phyloP scores from a whole-genome alignment of 2,329 filamentous ascomycete species.

The Colletotrichum abscissum region DNA sequence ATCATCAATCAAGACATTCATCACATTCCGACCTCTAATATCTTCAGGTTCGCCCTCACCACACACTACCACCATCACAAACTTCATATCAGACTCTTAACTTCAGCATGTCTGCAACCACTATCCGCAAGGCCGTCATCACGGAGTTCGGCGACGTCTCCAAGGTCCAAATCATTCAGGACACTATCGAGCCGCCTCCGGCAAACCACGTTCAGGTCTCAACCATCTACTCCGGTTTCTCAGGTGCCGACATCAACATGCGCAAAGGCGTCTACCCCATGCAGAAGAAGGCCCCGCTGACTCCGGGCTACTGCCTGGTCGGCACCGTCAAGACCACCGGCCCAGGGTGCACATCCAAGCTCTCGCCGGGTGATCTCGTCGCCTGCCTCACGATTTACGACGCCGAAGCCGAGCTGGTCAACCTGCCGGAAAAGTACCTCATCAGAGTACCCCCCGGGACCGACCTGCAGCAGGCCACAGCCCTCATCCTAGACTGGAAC shows the following conservation, averaged over 20 bases:
- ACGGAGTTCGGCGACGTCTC: slow-evolving; percentile 53
- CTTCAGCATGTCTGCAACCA: slow-evolving; percentile 26
- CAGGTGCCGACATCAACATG: slow-evolving; percentile 61
- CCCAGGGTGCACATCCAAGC: slow-evolving; percentile 41
- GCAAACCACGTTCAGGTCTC: slow-evolving; percentile 58
- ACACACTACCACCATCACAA: not conserved
- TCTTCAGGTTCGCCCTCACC: not conserved
- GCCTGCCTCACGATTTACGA: slow-evolving; percentile 52
- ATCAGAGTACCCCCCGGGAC: slow-evolving; percentile 53
- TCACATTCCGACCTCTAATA: not conserved
- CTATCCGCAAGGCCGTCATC: slow-evolving; percentile 58
- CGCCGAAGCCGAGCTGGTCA: slow-evolving; percentile 56
- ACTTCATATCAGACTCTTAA: not conserved
- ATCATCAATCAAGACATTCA: not conserved
- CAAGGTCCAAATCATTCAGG: slow-evolving; percentile 47
- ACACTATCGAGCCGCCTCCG: slow-evolving; percentile 50
- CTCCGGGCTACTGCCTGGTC: slow-evolving; percentile 60
- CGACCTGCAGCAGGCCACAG: slow-evolving; percentile 52
- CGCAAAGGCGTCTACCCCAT: slow-evolving; percentile 58
- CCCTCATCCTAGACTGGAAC: slow-evolving; percentile 58
- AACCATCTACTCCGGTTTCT: slow-evolving; percentile 59
- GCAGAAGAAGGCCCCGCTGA: slow-evolving; percentile 57
- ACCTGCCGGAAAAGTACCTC: slow-evolving; percentile 58
- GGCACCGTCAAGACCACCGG: slow-evolving; percentile 55
- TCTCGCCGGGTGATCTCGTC: slow-evolving; percentile 48